phyloP scores from a whole-genome alignment of 2,329 filamentous ascomycete genomes.

The Paecilomyces formosus region DNA sequence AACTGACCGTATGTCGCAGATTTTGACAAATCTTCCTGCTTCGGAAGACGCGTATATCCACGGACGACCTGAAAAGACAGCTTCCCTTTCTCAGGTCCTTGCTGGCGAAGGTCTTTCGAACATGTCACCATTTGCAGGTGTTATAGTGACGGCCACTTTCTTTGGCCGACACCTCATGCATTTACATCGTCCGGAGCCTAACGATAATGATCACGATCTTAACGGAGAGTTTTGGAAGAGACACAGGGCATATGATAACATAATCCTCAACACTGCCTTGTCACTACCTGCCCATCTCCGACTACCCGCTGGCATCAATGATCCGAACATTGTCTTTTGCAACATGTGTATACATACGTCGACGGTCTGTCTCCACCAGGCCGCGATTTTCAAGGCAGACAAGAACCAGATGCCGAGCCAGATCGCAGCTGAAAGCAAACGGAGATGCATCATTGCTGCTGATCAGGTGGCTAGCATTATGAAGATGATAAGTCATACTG shows the following conservation, averaged over 20 bases:
- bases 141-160: conserved; percentile 78
- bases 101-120: conserved; percentile 63
- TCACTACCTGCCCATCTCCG: conserved; percentile 75
- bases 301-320: conserved; percentile 64
- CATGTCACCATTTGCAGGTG: conserved; percentile 69
- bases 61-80: conserved; percentile 65
- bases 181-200: conserved; percentile 73
- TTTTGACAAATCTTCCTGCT: conserved; percentile 75
- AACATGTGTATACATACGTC: conserved; percentile 98
- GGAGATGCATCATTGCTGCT: conserved; percentile 85
- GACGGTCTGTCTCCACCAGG: conserved; percentile 95
- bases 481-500: conserved; percentile 87
- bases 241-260: conserved; percentile 81
- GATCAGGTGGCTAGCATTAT: conserved; percentile 93
- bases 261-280: conserved; percentile 78
- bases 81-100: conserved; percentile 50
- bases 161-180: conserved; percentile 89
- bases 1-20: conserved; percentile 35
- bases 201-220: conserved; percentile 78
- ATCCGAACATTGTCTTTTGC: conserved; percentile 82
- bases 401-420: conserved; percentile 71
- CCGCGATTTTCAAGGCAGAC: conserved; percentile 94
- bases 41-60: conserved; percentile 79
- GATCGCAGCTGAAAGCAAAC: conserved; percentile 81
- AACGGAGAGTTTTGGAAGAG: conserved; percentile 95